Conservation (phyloP, 2,329 filamentous ascomycete species). For the Fusarium hostae region DNA sequence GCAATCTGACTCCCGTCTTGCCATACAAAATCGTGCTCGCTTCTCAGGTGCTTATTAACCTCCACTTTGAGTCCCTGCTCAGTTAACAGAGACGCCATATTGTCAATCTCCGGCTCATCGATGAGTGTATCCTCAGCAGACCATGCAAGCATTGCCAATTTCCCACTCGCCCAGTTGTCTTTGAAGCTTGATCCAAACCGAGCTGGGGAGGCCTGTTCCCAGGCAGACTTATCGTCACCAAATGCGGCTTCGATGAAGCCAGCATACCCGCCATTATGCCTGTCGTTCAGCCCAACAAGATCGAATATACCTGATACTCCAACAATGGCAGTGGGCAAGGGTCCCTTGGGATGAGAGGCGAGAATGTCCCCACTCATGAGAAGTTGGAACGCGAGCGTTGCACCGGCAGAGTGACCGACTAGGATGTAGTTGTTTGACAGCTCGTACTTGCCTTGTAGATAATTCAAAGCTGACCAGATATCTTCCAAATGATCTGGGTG, state of each 20-base stretch:
- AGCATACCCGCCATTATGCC: slow-evolving; percentile 61
- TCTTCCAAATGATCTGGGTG: slow-evolving; percentile 72
- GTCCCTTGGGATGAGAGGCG: slow-evolving; percentile 42
- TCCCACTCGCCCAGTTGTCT: slow-evolving; percentile 50
- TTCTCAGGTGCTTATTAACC: slow-evolving; percentile 58
- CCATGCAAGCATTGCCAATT: slow-evolving; percentile 55
- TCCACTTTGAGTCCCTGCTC: slow-evolving; percentile 50
- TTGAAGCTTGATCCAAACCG: slow-evolving; percentile 55
- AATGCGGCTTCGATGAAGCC: slow-evolving; percentile 71
- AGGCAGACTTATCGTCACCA: slow-evolving; percentile 60
- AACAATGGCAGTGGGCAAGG: slow-evolving; percentile 64
- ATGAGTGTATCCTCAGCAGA: slow-evolving; percentile 62
- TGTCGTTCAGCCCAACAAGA: slow-evolving; percentile 63
- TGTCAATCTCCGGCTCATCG: slow-evolving; percentile 68
- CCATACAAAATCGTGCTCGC: slow-evolving; percentile 74
- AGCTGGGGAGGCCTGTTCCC: slow-evolving; percentile 67
- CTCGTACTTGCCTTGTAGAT: slow-evolving; percentile 58
- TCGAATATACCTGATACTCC: slow-evolving; percentile 76
- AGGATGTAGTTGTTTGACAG: slow-evolving; percentile 65
- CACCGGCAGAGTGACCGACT: slow-evolving; percentile 72
- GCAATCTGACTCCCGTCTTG: slow-evolving; percentile 67
- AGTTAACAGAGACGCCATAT: slow-evolving; percentile 62
- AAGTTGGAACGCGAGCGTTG: slow-evolving; percentile 71
- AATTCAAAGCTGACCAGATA: slow-evolving; percentile 62
- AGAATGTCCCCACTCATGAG: slow-evolving; percentile 57